Conservation (phyloP, 805 yeast species). For the Lipomyces orientalis region DNA sequence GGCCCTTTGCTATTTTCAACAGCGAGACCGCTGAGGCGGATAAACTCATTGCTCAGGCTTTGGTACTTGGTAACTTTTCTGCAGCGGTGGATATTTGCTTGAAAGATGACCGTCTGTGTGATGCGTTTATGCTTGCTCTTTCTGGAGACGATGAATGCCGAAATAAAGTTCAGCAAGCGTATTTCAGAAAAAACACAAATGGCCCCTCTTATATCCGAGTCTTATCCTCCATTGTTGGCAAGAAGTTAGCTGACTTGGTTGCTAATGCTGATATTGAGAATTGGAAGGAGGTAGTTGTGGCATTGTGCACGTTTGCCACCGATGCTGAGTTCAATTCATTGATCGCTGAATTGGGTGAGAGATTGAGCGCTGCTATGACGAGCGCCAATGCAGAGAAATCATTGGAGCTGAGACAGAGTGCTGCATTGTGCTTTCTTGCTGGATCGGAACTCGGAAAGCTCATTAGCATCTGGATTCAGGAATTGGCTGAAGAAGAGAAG, state of each 20-base stretch:
- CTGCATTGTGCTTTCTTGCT: slow-evolving; percentile 76
- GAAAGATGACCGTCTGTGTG: slow-evolving; percentile 65
- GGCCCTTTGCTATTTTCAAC: slow-evolving; percentile 44
- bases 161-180: slow-evolving; percentile 71
- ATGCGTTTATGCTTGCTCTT: slow-evolving; percentile 82
- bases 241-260: slow-evolving; percentile 69
- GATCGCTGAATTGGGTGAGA: slow-evolving; percentile 75
- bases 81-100: slow-evolving; percentile 73
- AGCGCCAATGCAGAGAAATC: slow-evolving; percentile 32
- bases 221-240: slow-evolving; percentile 63
- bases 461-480: slow-evolving; percentile 82
- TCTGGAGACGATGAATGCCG: slow-evolving; percentile 62
- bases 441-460: slow-evolving; percentile 83
- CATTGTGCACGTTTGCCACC: slow-evolving; percentile 63
- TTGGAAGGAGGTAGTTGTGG: slow-evolving; percentile 83
- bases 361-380: slow-evolving; percentile 56
- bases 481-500: slow-evolving; percentile 57
- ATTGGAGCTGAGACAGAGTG: slow-evolving; percentile 64
- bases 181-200: slow-evolving; percentile 62
- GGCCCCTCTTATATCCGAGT: slow-evolving; percentile 71
- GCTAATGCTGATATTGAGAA: slow-evolving; percentile 73
- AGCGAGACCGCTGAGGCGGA: slow-evolving; percentile 54
- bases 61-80: slow-evolving; percentile 66
- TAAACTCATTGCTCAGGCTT: slow-evolving; percentile 53
- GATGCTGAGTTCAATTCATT: slow-evolving; percentile 57